Conservation (phyloP, 164 flowering plant species). For the Aristolochia fimbriata region DNA sequence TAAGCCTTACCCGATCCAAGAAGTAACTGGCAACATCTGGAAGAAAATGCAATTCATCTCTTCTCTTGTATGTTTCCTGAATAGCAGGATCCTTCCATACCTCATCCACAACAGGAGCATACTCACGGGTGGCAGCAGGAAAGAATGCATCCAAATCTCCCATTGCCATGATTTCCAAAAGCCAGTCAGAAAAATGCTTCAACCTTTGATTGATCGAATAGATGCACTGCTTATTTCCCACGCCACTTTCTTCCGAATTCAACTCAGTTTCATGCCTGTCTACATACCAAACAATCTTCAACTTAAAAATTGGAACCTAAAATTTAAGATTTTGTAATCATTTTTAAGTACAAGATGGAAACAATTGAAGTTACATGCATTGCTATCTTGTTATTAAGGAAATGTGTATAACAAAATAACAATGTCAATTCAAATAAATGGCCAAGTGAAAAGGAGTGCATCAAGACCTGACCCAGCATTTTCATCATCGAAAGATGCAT, state of each 20-base stretch:
- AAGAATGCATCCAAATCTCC: slow-evolving; percentile 28
- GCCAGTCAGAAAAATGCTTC: slow-evolving; percentile 30
- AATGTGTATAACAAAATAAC: too few species aligned
- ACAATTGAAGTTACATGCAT: too few species aligned
- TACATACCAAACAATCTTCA: slow-evolving; percentile 1
- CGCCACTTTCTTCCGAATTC: slow-evolving; percentile 19
- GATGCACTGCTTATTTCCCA: slow-evolving; percentile 16
- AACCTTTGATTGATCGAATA: slow-evolving; percentile 24
- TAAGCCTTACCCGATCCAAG: slow-evolving; percentile 19
- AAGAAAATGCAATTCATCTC: slow-evolving; percentile 20
- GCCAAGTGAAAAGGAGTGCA: background rate
- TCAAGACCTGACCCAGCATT: slow-evolving; percentile 18
- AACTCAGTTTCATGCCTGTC: slow-evolving; percentile 5
- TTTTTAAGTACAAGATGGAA: too few species aligned
- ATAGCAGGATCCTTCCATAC: slow-evolving; percentile 30
- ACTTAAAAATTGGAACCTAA: background rate
- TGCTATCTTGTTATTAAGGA: too few species aligned
- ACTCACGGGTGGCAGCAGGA: slow-evolving; percentile 33
- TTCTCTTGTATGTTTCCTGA: slow-evolving; percentile 30
- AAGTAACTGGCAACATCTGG: slow-evolving; percentile 26
- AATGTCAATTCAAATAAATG: too few species aligned
- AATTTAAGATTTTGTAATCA: too few species aligned
- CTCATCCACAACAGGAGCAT: slow-evolving; percentile 27
- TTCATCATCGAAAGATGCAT: slow-evolving; percentile 12
- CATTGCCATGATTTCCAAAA: slow-evolving; percentile 24